phyloP scores from a whole-genome alignment of 306 rosid species.

The Datisca glomerata region DNA sequence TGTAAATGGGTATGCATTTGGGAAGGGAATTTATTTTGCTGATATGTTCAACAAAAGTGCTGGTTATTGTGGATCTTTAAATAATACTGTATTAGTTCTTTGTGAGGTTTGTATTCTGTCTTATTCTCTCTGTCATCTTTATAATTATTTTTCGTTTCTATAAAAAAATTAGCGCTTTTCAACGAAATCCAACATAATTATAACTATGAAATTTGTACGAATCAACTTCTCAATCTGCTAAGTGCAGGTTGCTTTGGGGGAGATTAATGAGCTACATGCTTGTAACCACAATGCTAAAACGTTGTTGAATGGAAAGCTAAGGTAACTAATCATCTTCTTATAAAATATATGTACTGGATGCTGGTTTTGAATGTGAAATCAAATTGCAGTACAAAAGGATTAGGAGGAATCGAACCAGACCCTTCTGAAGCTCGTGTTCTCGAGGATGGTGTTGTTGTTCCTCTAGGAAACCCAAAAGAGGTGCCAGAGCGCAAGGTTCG shows the following conservation, averaged over 20 bases:
- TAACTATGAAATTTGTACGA: neutral
- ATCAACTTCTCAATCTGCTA: neutral
- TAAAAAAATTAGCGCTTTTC: no score
- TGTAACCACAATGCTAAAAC: constrained; percentile 51
- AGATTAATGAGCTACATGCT: constrained; percentile 48
- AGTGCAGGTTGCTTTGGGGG: constrained; percentile 73
- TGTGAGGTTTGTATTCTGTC: constrained; percentile 45
- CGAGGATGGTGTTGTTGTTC: constrained; percentile 62
- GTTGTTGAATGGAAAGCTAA: constrained; percentile 57
- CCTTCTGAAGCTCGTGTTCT: constrained; percentile 38
- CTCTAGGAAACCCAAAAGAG: constrained; percentile 47
- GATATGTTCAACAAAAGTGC: constrained; percentile 97
- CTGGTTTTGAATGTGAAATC: neutral
- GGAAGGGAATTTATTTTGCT: constrained; percentile 82
- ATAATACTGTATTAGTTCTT: constrained; percentile 68
- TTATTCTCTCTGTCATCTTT: neutral
- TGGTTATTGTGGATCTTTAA: constrained; percentile 56
- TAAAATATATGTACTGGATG: neutral
- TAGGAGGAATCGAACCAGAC: constrained; percentile 63
- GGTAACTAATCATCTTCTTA: constrained; percentile 7
- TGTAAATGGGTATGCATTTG: constrained; percentile 72
- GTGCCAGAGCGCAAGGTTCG: neutral
- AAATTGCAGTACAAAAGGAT: constrained; percentile 60
- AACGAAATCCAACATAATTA: neutral
- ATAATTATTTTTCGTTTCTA: neutral